Base-by-base conservation (phyloP, 2,329 filamentous ascomycete species). In the Penicillium rolfsii region DNA sequence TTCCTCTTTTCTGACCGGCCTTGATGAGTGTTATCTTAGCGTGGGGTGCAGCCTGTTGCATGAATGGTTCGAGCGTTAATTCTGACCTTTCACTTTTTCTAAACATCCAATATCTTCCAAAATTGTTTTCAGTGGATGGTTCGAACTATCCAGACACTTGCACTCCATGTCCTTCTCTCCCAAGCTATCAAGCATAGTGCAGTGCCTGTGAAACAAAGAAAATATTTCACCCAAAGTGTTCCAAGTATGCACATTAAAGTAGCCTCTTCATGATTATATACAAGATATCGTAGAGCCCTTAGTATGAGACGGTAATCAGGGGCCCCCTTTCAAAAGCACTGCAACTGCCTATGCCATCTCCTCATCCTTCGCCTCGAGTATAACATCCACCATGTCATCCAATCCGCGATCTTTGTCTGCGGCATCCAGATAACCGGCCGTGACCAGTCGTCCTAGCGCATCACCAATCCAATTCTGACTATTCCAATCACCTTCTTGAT, bases 1-100 rank as follows among this genome's bases (percentile, higher is more conserved):
- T 48, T 36, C n/a, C 33, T 33, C 24, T 19, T 43, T 7, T 5
- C 33, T 35, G 19, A 19, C 40, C 41, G 38, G 22, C 28, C 52
- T 55, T 40, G 26, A 60, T 56, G 59, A 65, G 53, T 61, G 58
- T 64, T 49, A 62, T 64, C 60, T 66, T 68, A 67, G 66, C 67
- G 64, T 68, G 63, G 57, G 30, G 62, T 60, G 58, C 60, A 66
- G 58, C 55, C 58, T 57, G 62, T 64, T 65, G 66, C 67, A 70
- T 70, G 50, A 24, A 48, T 19, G 52, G 60, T 57, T 54, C 55
- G 55, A 67, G 65, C 65, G 59, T 65, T 62, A 58, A 45, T 56
- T 55, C 53, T 62, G 33, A 33, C 57, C 60, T 59, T 53, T 30
- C 46, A 24, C 54, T 43, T 58, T 41, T 33, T 24, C 50, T 28